A percentile compares a stretch with the other conserved stretches of the same genome.
These are phyloP conservation scores for Blastobotrys parvus DNA, from an alignment of 805 yeast species.

Conservation along the genomic window DNA sequence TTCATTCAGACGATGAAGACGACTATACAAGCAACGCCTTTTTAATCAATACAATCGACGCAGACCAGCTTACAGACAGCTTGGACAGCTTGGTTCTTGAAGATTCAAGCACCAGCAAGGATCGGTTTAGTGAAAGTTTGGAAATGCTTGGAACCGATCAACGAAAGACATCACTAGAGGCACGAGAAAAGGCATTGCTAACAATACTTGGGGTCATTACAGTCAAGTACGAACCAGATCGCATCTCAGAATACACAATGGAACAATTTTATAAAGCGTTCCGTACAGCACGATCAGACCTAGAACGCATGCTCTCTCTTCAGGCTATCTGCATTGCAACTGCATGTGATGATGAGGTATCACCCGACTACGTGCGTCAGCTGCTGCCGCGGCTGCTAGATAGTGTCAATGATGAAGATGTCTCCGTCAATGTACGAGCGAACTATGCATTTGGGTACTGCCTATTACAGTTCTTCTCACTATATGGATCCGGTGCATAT, in stretches of 20 bases:
- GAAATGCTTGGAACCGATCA: constrained; percentile 20
- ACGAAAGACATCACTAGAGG: constrained; percentile 24
- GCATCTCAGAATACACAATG: constrained; percentile 16
- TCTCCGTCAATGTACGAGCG: constrained; percentile 15
- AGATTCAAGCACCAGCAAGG: constrained; percentile 6
- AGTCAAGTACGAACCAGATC: constrained; percentile 26
- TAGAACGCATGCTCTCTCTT: constrained; percentile 24
- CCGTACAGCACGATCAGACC: constrained; percentile 21
- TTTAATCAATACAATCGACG: constrained; percentile 11
- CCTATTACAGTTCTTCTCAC: constrained; percentile 23
- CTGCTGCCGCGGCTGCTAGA: constrained; percentile 15
- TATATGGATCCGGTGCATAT: constrained; percentile 29
- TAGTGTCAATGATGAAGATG: constrained; percentile 6
- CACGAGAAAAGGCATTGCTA: constrained; percentile 27
- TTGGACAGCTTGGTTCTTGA: constrained; percentile 10
- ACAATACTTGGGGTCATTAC: constrained; percentile 21
- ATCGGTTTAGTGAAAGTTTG: constrained; percentile 3
- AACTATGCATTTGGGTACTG: constrained; percentile 22
- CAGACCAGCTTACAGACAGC: constrained; percentile 13
- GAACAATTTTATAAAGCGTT: constrained; percentile 19
- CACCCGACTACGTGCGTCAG: constrained; percentile 13
- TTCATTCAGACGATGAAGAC: constrained; percentile 16
- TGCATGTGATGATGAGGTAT: constrained; percentile 19
- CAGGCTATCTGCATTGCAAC: constrained; percentile 23
- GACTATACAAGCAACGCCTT: constrained; percentile 16